Percentiles rank a stretch among this genome's conserved stretches.
phyloP scores from a whole-genome alignment of 2,329 filamentous ascomycete species.

The Trichophyton benhamiae region DNA sequence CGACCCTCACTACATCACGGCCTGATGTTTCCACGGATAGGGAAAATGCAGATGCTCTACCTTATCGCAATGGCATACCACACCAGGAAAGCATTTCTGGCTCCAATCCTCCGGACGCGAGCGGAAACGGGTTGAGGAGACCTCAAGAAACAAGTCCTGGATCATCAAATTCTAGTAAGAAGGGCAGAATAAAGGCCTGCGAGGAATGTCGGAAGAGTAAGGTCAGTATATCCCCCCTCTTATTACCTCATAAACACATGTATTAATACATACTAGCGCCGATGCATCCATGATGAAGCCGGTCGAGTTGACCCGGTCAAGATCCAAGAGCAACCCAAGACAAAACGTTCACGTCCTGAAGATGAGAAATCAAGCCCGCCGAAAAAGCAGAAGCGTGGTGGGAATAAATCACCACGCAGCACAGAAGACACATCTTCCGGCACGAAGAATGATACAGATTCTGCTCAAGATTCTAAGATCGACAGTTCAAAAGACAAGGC shows the following conservation, averaged over 20 bases:
- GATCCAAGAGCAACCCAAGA: conserved; percentile 48
- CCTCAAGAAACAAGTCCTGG: conserved; percentile 23
- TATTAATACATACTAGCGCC: conserved; percentile 37
- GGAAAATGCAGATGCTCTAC: not conserved
- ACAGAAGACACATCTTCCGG: conserved; percentile 1
- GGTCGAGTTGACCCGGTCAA: conserved; percentile 53
- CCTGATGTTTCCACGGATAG: not conserved
- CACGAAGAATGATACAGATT: not conserved
- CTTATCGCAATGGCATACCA: not conserved
- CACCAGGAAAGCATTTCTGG: not conserved
- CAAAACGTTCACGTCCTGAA: conserved; percentile 40
- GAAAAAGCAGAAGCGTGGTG: conserved; percentile 22
- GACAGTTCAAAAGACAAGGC: not conserved
- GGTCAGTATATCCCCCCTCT: conserved; percentile 31
- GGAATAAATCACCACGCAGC: conserved; percentile 8
- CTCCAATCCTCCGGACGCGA: not conserved
- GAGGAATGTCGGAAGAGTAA: conserved; percentile 57
- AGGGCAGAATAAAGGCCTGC: conserved; percentile 52
- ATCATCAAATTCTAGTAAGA: conserved; percentile 36
- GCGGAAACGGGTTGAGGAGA: conserved; percentile 13
- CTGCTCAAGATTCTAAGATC: not conserved
- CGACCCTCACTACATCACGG: not conserved
- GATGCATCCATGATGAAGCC: conserved; percentile 54
- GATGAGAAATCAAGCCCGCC: conserved; percentile 24
- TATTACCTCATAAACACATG: not conserved